Base-by-base conservation (phyloP, 192 early-diverging fungal species). In the Piromyces finnis region DNA sequence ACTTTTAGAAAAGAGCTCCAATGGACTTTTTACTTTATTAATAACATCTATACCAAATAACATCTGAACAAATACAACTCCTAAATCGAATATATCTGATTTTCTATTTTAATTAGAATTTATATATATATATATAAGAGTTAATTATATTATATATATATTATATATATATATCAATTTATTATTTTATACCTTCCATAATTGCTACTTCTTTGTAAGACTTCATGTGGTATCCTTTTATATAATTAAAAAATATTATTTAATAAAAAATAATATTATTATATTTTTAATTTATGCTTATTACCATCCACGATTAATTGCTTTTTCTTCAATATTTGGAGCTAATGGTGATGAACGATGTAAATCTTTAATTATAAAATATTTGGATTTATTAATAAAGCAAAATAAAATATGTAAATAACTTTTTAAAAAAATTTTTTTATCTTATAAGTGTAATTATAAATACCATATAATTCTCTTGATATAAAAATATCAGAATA, bases 21-120 rank as follows among this genome's bases (percentile, higher is more conserved):
- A 68, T 11, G 51, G 51, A n/a, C 51, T 68, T 68, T 26, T 68
- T 7, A 68, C 51, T 68, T 84, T 82, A 27, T 81, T 83, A 29
- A 90, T 85, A 1, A 86, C 84, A 29, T 92, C 91, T 17, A 85
- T 80, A 18, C 93, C 93, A 83, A 91, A 88, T 9, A 90, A 80
- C 93, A 94, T 94, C 78, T 92, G 90, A 51, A 93, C 81, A 22
- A 90, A 89, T 0, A 91, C 86, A 22, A 92, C 83, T 27, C 92
- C 92, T 0, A 89, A 84, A 68, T 90, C 91, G 90, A 91, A 94
- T 26, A 94, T 88, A 82, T 94, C 93, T 82, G 51, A 68, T 68
- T 68, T 68, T 68, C 51, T 68, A 78, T 93, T 93, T 78, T 89
- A 81, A 29, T 79, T 59, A 77, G 28, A 14, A 28, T 30, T 28